Base-by-base conservation (phyloP, 139 green algal species). In the Cymbomonas tetramitiformis region DNA sequence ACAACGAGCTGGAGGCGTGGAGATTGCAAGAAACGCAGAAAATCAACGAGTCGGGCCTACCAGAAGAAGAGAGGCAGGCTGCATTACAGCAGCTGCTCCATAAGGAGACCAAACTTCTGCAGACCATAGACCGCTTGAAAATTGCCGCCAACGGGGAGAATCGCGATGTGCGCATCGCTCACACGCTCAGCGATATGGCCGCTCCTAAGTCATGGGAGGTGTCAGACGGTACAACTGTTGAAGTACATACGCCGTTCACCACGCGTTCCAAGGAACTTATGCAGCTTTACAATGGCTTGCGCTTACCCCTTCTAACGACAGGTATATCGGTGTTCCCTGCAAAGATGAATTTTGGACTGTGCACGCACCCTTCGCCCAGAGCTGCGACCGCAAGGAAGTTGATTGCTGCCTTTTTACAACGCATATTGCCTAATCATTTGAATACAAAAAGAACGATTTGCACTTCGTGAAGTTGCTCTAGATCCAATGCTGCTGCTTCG, bases 201-300 rank as follows among this genome's bases (percentile, higher is more conserved):
- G 44, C 67, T 33, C 77, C 84, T 8, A 83, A 82, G 61, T 60
- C 52, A n/a, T 88, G 80, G 67, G 53, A 74, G 34, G 56, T 87
- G 29, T 56, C 52, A 9, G 70, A 77, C 47, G 79, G 79, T 32
- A 48, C 34, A 5, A 38, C 76, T 64, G 78, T 86, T 30, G 57
- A 83, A 51, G 83, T 92, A 61, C 72, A 86, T 62, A 88, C 81
- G 46, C 83, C 83, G 15, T 74, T 74, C 67, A 88, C 81, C 8
- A 81, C 75, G 5, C 77, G 81, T 46, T 79, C 84, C n/a, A 68
- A 70, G 46, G 80, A 89, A 71, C 78, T 93, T 56, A 72, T 70
- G 64, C 77, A 80, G 57, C 70, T 88, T 38, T 87, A 88, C 78
- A 76, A 74, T 31, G 75, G 76, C 26, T 67, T 87, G 30, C 73